Conservation (phyloP, 306 rosid genomes). For the Quercus bicolor region DNA sequence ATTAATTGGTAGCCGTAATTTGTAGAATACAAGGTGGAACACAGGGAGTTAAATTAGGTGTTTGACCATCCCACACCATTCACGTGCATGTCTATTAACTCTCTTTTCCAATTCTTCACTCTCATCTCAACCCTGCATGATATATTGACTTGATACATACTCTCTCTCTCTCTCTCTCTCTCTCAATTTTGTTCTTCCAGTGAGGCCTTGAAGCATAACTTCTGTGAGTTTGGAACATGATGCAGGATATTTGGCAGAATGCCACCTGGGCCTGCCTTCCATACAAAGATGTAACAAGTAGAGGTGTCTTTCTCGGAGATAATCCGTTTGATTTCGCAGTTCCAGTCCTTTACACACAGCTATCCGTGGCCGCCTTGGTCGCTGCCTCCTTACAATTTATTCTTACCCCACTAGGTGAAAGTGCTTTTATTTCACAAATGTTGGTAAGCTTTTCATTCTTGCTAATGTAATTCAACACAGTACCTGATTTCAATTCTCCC, state of each 20-base stretch:
- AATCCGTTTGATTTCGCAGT: conserved; percentile 31
- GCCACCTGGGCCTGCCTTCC: conserved; percentile 26
- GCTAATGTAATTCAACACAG: no score
- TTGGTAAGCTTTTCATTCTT: conserved; percentile 32
- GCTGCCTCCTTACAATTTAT: conserved; percentile 22
- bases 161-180: not conserved
- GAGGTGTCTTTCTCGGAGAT: conserved; percentile 40
- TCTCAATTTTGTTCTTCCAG: not conserved
- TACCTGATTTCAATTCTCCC: not conserved
- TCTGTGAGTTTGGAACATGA: conserved; percentile 1
- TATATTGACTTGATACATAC: no score
- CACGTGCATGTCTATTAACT: conserved; percentile 17
- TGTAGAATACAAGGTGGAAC: no score
- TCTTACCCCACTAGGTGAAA: conserved; percentile 48
- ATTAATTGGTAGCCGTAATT: no score
- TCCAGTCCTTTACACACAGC: conserved; percentile 32
- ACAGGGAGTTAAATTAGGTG: no score
- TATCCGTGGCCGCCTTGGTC: conserved; percentile 22
- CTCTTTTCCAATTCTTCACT: not conserved
- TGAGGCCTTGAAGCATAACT: not conserved
- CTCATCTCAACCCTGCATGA: no score
- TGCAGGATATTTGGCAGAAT: not conserved
- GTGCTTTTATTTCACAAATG: conserved; percentile 45
- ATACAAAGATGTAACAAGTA: not conserved
- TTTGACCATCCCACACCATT: conserved; percentile 19